Base-by-base conservation (phyloP, 2,329 filamentous ascomycete genomes). In the Xylariaceae sp. region DNA sequence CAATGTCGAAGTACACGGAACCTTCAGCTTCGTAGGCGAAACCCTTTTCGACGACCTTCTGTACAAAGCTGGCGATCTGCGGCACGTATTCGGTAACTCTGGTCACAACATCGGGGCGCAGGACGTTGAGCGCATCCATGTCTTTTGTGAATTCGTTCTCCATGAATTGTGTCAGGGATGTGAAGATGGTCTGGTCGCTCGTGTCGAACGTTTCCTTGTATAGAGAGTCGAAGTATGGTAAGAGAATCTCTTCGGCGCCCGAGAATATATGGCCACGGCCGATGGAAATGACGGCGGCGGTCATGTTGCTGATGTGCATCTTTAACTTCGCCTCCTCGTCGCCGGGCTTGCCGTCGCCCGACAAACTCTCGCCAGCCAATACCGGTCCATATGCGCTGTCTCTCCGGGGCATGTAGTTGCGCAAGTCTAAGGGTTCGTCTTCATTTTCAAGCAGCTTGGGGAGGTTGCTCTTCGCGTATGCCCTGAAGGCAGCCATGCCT, bases 1-100 rank as follows among this genome's bases (percentile, higher is more conserved):
- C 79, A 64, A 96, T 97, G 68, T 97, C 93, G 64, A 97, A 97
- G 74, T 97, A 97, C 0, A 97, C 91, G 0, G 90, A 96, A 0
- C 92, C 92, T 66, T 94, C 89, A 0, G 80, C 76, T 68, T 85
- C 81, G 66, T 97, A 97, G 1, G 88, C 93, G 67, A 92, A 97
- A 0, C 89, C 88, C 71, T 96, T 96, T 55, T 88, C 78, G 18
- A 95, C 85, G 58, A 96, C 90, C 64, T 83, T 85, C 68, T 93
- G 83, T 0, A 97, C 90, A 64, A 96, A 97, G 8, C 82, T 78
- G 51, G 89, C 90, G 69, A 97, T 97, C 69, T 96, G 87, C 0
- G 87, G 86, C 3, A 93, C 89, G 67, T 94, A 97, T 68, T 96
- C 91, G 0, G 92, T 96, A n/a, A 97, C 93, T 58, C 92, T 81